Percentiles rank a stretch among this genome's conserved stretches.
These are phyloP conservation scores for Phoma sp. DNA, from an alignment of 2,329 filamentous ascomycete genomes.

Conservation along the genomic window DNA sequence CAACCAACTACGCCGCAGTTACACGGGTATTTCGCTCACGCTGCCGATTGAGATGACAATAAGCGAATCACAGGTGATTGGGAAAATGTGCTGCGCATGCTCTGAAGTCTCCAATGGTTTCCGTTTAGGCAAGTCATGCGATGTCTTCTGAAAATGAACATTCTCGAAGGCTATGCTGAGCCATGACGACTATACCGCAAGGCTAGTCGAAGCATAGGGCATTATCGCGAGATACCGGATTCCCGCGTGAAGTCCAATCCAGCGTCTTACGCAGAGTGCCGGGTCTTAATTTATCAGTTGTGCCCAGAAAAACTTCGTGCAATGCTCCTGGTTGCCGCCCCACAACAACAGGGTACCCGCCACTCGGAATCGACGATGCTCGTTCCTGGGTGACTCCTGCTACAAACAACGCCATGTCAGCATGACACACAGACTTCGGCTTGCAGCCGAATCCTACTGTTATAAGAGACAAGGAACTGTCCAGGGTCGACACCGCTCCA, in stretches of 20 bases:
- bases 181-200: background rate
- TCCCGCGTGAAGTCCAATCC: background rate
- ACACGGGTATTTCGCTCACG: background rate
- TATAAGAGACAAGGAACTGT: background rate
- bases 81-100: background rate
- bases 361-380: background rate
- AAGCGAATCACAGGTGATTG: background rate
- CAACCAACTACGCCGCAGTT: conserved; percentile 6
- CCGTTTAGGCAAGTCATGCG: conserved; percentile 6
- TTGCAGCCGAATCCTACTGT: background rate
- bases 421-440: background rate
- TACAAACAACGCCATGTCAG: background rate
- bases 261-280: no score
- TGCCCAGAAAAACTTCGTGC: background rate
- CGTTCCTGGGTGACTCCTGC: background rate
- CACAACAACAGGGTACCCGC: background rate
- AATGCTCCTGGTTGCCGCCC: background rate
- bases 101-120: background rate
- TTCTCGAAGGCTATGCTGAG: background rate
- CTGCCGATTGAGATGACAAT: background rate
- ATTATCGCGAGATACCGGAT: background rate
- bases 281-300: background rate
- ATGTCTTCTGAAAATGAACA: background rate
- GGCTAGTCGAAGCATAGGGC: background rate
- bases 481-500: conserved; percentile 6